Conservation (phyloP, 2,329 filamentous ascomycete species). For the Pseudogymnoascus sp. region DNA sequence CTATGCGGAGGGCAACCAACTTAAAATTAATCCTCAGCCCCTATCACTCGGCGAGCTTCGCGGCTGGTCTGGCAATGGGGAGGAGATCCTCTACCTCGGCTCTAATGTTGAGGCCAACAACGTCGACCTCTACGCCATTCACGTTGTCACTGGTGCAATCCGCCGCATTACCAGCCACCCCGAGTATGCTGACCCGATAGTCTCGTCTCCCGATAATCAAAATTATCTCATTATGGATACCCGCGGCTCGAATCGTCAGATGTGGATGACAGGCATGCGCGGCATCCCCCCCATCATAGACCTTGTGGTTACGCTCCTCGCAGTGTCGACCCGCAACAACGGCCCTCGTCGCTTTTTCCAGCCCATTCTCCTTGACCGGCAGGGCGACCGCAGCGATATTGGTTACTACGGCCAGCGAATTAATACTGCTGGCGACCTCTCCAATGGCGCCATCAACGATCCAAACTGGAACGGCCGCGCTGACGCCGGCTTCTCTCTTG, state of each 20-base stretch:
- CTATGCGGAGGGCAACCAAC: slow-evolving; percentile 20
- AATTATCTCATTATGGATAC: slow-evolving; percentile 39
- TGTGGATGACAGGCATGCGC: slow-evolving; percentile 35
- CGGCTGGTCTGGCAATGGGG: slow-evolving; percentile 35
- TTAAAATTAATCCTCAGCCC: slow-evolving; percentile 26
- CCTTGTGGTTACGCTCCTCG: slow-evolving; percentile 27
- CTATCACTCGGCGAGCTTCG: slow-evolving; percentile 37
- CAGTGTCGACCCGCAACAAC: slow-evolving; percentile 39
- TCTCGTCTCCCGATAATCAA: slow-evolving; percentile 34
- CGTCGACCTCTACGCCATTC: slow-evolving; percentile 36
- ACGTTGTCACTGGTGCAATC: slow-evolving; percentile 33
- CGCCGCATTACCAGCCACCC: slow-evolving; percentile 37
- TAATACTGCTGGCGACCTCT: slow-evolving; percentile 32
- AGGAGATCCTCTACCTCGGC: slow-evolving; percentile 36
- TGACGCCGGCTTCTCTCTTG: slow-evolving; percentile 36
- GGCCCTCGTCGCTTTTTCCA: slow-evolving; percentile 39
- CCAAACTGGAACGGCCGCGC: slow-evolving; percentile 42
- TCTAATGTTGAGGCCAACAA: slow-evolving; percentile 33
- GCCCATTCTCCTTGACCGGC: slow-evolving; percentile 35
- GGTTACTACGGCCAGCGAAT: slow-evolving; percentile 38
- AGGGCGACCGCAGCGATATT: slow-evolving; percentile 36
- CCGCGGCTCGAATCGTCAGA: slow-evolving; percentile 34
- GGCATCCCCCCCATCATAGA: slow-evolving; percentile 37
- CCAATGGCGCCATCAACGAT: slow-evolving; percentile 33
- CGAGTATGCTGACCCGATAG: slow-evolving; percentile 36